Evolutionary conservation across 768 basidiomycete genomes (phyloP).

Genomic region (Sutorius australiensis): DNA sequence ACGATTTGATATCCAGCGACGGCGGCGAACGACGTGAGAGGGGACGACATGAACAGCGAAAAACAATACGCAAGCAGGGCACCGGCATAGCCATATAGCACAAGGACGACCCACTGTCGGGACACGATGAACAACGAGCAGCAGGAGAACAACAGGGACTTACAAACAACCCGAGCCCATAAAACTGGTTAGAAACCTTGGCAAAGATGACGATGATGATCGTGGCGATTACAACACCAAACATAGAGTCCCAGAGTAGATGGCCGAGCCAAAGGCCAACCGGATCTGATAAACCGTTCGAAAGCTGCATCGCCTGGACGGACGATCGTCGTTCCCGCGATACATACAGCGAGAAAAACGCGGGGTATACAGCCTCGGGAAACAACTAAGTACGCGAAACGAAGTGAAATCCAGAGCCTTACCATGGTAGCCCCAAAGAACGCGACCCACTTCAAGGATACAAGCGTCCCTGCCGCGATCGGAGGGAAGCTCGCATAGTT

Average conservation of each 20-base stretch:
- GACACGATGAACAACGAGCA: background rate
- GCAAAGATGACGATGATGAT: conserved; percentile 63
- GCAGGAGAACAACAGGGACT: conserved; percentile 29
- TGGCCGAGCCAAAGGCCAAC: conserved; percentile 77
- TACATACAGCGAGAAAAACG: conserved; percentile 77
- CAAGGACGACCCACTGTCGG: conserved; percentile 63
- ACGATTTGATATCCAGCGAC: conserved; percentile 72
- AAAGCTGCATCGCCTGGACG: conserved; percentile 80
- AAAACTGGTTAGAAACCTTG: conserved; percentile 55
- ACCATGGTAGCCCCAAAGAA: conserved; percentile 78
- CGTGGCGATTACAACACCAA: conserved; percentile 56
- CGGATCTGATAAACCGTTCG: conserved; percentile 69
- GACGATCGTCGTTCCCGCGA: conserved; percentile 62
- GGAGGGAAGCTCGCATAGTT: conserved; percentile 57
- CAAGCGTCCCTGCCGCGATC: conserved; percentile 50
- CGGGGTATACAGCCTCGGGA: conserved; percentile 67
- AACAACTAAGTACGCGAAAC: background rate
- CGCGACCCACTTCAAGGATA: conserved; percentile 67
- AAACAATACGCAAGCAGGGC: conserved; percentile 67
- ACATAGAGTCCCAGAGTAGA: conserved; percentile 66
- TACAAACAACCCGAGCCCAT: conserved; percentile 60
- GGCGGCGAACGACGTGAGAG: conserved; percentile 69
- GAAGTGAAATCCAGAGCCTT: conserved; percentile 7
- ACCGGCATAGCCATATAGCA: conserved; percentile 66
- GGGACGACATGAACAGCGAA: conserved; percentile 57